Evolutionary conservation across 441 rosid genomes (phyloP).

Genomic region (Syzygium malaccense): DNA sequence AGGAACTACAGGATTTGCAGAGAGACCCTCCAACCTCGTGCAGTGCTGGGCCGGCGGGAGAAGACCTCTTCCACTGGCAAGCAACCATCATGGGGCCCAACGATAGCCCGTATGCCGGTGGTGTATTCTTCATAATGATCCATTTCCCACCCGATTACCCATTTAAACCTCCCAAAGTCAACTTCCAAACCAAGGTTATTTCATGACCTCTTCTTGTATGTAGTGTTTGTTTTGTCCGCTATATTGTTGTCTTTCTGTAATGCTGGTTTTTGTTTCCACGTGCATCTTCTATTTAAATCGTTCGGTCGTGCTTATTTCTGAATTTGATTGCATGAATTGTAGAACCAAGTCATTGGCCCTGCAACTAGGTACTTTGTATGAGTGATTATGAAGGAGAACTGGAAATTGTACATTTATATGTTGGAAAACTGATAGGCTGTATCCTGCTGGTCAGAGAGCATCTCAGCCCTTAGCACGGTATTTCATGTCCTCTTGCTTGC

Average conservation of each 20-base stretch:
- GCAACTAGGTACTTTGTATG: neutral
- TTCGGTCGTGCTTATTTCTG: neutral
- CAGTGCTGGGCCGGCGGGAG: neutral
- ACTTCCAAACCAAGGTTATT: constrained; percentile 1
- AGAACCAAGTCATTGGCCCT: neutral
- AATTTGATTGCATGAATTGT: neutral
- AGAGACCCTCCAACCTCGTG: neutral
- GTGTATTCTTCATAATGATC: neutral
- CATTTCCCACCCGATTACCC: neutral
- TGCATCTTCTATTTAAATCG: neutral
- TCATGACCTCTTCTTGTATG: neutral
- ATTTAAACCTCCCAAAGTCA: neutral
- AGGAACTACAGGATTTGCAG: constrained; percentile 1
- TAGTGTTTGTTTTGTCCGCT: neutral
- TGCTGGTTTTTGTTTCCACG: neutral
- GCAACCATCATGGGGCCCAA: neutral
- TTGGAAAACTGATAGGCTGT: neutral
- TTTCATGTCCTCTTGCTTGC: neutral
- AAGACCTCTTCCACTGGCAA: neutral
- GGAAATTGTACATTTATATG: neutral
- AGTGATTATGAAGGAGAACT: neutral
- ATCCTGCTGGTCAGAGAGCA: neutral
- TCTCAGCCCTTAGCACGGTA: neutral
- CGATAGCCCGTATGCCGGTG: neutral
- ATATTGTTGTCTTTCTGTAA: neutral